Evolutionary conservation across 2,329 filamentous ascomycete species (phyloP), one percentile per base, ranked within the genome.

Genomic region (Fusarium pseudoanthophilum): DNA sequence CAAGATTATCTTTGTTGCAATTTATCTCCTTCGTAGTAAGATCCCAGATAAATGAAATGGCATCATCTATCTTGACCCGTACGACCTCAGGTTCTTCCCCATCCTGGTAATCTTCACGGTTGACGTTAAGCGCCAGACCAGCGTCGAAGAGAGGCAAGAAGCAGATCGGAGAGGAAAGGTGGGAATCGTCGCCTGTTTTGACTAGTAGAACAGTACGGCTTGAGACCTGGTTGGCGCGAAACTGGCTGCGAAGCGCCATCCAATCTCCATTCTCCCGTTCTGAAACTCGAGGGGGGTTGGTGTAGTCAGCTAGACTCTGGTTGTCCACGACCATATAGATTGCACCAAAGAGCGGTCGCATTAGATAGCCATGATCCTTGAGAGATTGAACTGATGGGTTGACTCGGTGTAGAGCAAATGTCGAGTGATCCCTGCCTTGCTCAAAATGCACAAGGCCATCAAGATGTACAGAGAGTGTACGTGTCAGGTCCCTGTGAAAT

Each of bases 21-120:
- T 15, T 26, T 11, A 24, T 0, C 18, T 57, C 39, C 11, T 0
- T 26, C 4, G 2, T 3, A 4, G 26, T 2, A 7, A 21, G 7
- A 5, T 36, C 39, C 16, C 13, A 34, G n/a, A 45, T 26, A 16
- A 45, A 34, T 2, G 3, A 3, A 34, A 57, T 26, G 11, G 28
- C 53, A 24, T 24, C 28, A 20, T 45, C 13, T 7, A 45, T 4
- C 39, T 57, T 57, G 5, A 57, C 18, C 9, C 39, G 28, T 4
- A 45, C 30, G 5, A 36, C 39, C 4, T 7, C 11, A 2, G 16
- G 32, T 26, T 36, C 32, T 6, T 36, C n/a, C 24, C 14, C 21
- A 21, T 26, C 16, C n/a, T 45, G 8, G 28, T 57, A 45, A 28
- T 24, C 28, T 2, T 24, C 5, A 15, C 39, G 21, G 4, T 57